Percentiles rank a stretch among this genome's conserved stretches.
Evolutionary conservation across 768 basidiomycete genomes (phyloP).

Genomic region (Tylopilus felleus): DNA sequence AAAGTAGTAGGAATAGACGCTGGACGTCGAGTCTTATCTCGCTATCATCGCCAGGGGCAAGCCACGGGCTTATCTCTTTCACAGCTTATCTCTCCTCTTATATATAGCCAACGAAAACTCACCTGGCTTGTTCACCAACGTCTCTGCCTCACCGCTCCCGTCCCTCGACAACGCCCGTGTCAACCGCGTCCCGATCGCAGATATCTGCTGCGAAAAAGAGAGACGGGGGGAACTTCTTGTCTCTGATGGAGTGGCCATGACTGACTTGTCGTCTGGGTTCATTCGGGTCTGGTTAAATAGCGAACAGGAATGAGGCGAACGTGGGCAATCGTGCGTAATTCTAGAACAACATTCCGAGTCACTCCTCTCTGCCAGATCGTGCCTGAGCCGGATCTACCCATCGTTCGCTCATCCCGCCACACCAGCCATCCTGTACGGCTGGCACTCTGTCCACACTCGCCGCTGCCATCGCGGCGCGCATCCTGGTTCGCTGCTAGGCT

Average conservation of each 20-base stretch:
- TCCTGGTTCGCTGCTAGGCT: background rate
- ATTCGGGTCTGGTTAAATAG: slow-evolving; percentile 11
- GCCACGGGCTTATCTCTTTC: slow-evolving; percentile 15
- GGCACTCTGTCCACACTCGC: background rate
- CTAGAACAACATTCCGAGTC: no score
- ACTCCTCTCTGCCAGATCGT: background rate
- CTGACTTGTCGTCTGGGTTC: background rate
- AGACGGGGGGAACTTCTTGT: slow-evolving; percentile 5
- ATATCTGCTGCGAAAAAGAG: slow-evolving; percentile 16
- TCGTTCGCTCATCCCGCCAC: background rate
- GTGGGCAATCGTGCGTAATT: slow-evolving; percentile 14
- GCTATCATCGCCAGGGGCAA: slow-evolving; percentile 15
- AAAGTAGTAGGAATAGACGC: background rate
- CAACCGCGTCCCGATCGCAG: slow-evolving; percentile 19
- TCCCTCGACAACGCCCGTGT: slow-evolving; percentile 13
- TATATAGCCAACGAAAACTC: slow-evolving; percentile 2
- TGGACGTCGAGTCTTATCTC: slow-evolving; percentile 10
- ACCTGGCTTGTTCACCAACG: slow-evolving; percentile 17
- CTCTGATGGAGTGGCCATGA: slow-evolving; percentile 8
- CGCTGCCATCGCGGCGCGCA: background rate
- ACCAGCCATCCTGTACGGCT: background rate
- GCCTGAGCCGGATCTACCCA: slow-evolving; percentile 8
- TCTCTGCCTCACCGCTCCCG: slow-evolving; percentile 1
- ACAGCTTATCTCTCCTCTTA: slow-evolving; percentile 18
- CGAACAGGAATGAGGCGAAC: slow-evolving; percentile 7